Evolutionary conservation across 768 basidiomycete species (phyloP), one percentile per base, ranked within the genome.

Genomic region (Phaeotremella skinneri): DNA sequence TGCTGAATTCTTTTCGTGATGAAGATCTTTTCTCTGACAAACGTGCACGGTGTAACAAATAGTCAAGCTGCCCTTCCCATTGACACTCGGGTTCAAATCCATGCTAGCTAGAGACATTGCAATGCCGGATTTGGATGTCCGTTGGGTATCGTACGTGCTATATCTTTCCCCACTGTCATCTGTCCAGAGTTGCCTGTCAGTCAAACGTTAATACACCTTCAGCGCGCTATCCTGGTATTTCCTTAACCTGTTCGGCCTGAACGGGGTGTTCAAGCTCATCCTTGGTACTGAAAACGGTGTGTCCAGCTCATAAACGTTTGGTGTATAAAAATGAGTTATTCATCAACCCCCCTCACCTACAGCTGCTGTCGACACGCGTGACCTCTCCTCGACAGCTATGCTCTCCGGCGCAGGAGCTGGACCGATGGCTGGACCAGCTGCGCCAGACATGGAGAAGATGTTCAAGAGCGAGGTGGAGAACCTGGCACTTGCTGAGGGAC

Each of bases 91-190:
- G 2, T 99, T 98, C 83, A 98, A 97, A 76, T 88, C 90, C 14
- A 94, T 99, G 88, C 84, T 99, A 11, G 93, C 98, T 70, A 86
- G 93, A 50, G 94, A 93, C 25, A 89, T 98, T 49, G 88, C 91
- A 73, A 93, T 93, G 0, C 86, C 86, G 11, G 91, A 96, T 75
- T 90, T 98, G 88, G 94, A 98, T 77, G 96, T 97, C 11, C 85
- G 90, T 79, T 99, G 96, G 93, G 96, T 98, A 30, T 99, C 96
- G 21, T 96, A 43, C 61, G 72, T 67, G 3, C 43, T 16, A n/a
- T 29, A 17, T 48, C 55, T 16, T 42, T 39, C 48, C 49, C 50
- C 29, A 23, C 23, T 34, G 48, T 48, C n/a, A 21, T 27, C n/a
- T 50, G 4, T 21, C 25, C 4, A 7, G 17, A 4, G 11, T n/a